These are phyloP conservation scores for Coemansia sp. DNA, from an alignment of 192 early-diverging fungal species.

Conservation along the genomic window DNA sequence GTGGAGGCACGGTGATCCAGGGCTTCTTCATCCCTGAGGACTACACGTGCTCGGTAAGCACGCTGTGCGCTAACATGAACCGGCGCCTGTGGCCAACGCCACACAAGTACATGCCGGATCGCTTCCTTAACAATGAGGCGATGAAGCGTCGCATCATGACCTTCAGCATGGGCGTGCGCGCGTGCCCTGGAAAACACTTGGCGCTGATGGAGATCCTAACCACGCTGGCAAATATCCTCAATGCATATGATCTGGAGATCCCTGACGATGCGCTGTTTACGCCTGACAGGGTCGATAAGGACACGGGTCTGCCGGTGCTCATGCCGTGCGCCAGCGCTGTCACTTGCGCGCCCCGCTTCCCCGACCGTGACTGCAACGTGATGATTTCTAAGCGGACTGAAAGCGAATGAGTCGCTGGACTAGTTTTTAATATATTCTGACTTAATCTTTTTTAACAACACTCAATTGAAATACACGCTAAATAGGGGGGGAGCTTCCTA, in stretches of 20 bases:
- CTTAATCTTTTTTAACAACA: no score
- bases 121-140: conserved; percentile 19
- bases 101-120: conserved; percentile 16
- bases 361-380: conserved; percentile 44
- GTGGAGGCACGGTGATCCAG: conserved; percentile 37
- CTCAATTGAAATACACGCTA: no score
- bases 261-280: conserved; percentile 34
- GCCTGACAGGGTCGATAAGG: conserved; percentile 9
- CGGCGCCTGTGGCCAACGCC: conserved; percentile 17
- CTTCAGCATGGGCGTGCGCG: conserved; percentile 40
- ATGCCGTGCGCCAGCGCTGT: conserved; percentile 23
- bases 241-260: conserved; percentile 24
- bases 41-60: conserved; percentile 29
- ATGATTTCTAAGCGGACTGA: conserved; percentile 28
- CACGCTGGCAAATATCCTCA: conserved; percentile 40
- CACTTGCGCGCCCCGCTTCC: conserved; percentile 33
- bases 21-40: conserved; percentile 42
- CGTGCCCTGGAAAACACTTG: conserved; percentile 41
- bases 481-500: no score
- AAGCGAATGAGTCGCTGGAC: neutral
- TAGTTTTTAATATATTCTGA: neutral
- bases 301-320: conserved; percentile 10
- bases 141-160: conserved; percentile 27
- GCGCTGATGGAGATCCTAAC: conserved; percentile 40
- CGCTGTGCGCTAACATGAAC: conserved; percentile 22